A percentile compares a stretch with the other conserved stretches of the same genome.
Conservation (phyloP, 1,139 yeast genomes). For the Scheffersomyces parashehatae region DNA sequence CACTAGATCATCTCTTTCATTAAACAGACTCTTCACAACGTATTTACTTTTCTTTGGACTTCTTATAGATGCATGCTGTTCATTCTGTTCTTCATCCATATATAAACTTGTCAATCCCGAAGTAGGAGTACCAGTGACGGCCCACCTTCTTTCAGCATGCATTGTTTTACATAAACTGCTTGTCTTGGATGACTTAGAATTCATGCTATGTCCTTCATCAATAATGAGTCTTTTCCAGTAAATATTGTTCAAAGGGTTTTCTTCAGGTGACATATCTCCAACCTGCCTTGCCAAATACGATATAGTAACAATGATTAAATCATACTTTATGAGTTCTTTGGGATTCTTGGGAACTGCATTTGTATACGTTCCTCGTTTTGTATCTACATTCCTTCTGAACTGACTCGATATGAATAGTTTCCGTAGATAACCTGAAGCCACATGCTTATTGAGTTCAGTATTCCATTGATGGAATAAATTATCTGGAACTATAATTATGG, state of each 20-base stretch:
- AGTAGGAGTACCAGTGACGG: slow-evolving; percentile 76
- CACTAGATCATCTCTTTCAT: slow-evolving; percentile 49
- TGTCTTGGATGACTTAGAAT: slow-evolving; percentile 49
- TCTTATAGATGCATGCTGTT: slow-evolving; percentile 3
- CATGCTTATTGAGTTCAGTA: slow-evolving; percentile 57
- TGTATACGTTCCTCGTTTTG: slow-evolving; percentile 16
- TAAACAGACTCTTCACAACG: slow-evolving; percentile 34
- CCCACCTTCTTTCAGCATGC: slow-evolving; percentile 65
- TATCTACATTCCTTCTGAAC: slow-evolving; percentile 21
- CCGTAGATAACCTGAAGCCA: slow-evolving; percentile 35
- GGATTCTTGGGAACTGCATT: slow-evolving; percentile 29
- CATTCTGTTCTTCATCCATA: slow-evolving; percentile 47
- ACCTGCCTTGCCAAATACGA: slow-evolving; percentile 45
- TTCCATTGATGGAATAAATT: slow-evolving; percentile 69
- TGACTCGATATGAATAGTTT: slow-evolving; percentile 36
- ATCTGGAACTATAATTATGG: slow-evolving; percentile 66
- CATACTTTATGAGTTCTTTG: slow-evolving; percentile 40
- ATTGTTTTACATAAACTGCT: slow-evolving; percentile 50
- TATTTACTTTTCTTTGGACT: slow-evolving; percentile 31
- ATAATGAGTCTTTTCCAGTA: slow-evolving; percentile 71
- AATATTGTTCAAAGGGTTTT: slow-evolving; percentile 39
- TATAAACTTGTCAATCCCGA: slow-evolving; percentile 63
- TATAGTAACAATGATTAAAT: slow-evolving; percentile 53
- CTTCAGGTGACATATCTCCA: slow-evolving; percentile 17
- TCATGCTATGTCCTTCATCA: slow-evolving; percentile 75